Evolutionary conservation across 768 basidiomycete genomes (phyloP), one percentile per base, ranked within the genome.

Genomic region (Phylloporus scabripes): DNA sequence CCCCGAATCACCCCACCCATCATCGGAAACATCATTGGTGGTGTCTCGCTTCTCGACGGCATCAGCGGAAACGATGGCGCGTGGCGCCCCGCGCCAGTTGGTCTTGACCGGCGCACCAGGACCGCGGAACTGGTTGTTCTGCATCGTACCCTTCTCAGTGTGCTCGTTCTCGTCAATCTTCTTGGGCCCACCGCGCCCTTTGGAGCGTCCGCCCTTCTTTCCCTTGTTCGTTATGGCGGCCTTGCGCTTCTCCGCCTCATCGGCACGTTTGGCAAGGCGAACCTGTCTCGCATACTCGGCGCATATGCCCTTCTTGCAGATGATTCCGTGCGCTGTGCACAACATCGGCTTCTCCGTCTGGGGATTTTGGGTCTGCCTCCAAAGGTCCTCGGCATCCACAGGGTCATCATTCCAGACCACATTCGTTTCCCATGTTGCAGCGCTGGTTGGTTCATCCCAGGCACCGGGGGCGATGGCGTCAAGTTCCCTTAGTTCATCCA

Each of bases 271-370:
- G 5, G 39, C 2, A 1, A 50, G 36, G 20, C 66, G 61, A 17
- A 59, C 9, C 51, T 65, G 61, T 28, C n/a, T 56, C 2, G 64
- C 66, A 40, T 69, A 68, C 49, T 64, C 64, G 43, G 42, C 46
- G 31, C 70, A 72, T 39, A 72, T 71, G 45, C 70, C 67, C 52
- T 67, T 68, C 49, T 56, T 68, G 57, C 70, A 72, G 12, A 70
- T 59, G 23, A 52, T 37, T 9, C 67, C 66, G 40, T 72, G 71
- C 24, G 61, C 66, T 1, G 48, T 53, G 51, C 70, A 72, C 42
- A 61, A 24, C 5, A 51, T 33, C 42, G 54, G 56, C 37, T 50
- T 48, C 15, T 23, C 39, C 10, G 38, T 2, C 5, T 38, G 7
- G 21, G 37, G 20, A n/a, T 51, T 41, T 46, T 53, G 46, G 21